Percentiles rank a stretch among this genome's conserved stretches.
These are phyloP conservation scores for Globisporangium nunn DNA, from an alignment of 352 stramenopile genomes.

Conservation along the genomic window DNA sequence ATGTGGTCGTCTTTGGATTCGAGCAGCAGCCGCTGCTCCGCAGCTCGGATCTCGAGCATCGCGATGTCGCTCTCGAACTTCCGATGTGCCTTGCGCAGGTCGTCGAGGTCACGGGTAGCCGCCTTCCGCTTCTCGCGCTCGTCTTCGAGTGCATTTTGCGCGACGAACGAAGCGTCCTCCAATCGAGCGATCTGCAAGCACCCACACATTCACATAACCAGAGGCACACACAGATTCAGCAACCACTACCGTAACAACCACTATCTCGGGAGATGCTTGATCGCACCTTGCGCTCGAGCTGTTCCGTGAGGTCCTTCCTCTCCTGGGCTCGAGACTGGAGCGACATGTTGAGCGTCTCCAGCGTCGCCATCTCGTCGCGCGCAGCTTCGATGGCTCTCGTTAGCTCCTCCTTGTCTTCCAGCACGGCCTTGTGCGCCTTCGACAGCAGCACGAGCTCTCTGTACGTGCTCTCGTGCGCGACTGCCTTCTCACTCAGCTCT, in stretches of 20 bases:
- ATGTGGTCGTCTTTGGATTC: slow-evolving; percentile 62
- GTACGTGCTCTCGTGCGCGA: slow-evolving; percentile 61
- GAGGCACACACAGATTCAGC: too few relatives aligned
- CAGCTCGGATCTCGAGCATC: slow-evolving; percentile 50
- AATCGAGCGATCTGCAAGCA: slow-evolving; percentile 34
- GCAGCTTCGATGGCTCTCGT: slow-evolving; percentile 38
- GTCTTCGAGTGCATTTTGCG: slow-evolving; percentile 47
- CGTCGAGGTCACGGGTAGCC: slow-evolving; percentile 46
- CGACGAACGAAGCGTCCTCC: slow-evolving; percentile 35
- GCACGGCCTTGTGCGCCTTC: slow-evolving; percentile 68
- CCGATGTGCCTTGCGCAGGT: slow-evolving; percentile 52
- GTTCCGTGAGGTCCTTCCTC: slow-evolving; percentile 51
- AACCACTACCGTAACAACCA: neutral
- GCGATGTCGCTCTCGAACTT: slow-evolving; percentile 63
- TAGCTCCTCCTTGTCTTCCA: slow-evolving; percentile 49
- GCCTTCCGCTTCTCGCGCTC: slow-evolving; percentile 48
- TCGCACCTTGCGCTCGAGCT: slow-evolving; percentile 59
- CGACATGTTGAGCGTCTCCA: slow-evolving; percentile 53
- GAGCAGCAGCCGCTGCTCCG: slow-evolving; percentile 46
- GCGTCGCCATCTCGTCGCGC: slow-evolving; percentile 36
- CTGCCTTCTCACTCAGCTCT: slow-evolving; percentile 48
- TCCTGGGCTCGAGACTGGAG: slow-evolving; percentile 54
- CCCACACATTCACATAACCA: slow-evolving; percentile 2
- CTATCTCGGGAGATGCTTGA: neutral
- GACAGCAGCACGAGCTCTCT: slow-evolving; percentile 74